Percentiles rank a stretch among this genome's conserved stretches.
phyloP scores from a whole-genome alignment of 495 filamentous ascomycete genomes.

The Podospora pseudoanserina region DNA sequence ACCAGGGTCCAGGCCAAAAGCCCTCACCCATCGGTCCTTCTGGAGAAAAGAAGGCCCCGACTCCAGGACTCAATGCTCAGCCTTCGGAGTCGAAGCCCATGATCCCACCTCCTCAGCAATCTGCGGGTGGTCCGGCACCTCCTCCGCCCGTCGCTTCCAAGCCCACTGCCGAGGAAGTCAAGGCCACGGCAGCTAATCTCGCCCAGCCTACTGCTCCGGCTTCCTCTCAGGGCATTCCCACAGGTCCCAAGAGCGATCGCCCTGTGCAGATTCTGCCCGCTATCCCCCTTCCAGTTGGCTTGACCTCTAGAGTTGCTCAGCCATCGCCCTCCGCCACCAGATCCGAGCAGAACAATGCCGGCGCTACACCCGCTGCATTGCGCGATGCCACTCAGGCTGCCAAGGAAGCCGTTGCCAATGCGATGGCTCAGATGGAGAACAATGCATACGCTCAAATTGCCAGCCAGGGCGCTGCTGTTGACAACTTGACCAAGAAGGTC shows the following conservation, averaged over 20 bases:
- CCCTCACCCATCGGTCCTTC: conserved; percentile 54
- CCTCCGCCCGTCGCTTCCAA: conserved; percentile 66
- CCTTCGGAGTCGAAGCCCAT: conserved; percentile 37
- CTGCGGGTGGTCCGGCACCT: conserved; percentile 42
- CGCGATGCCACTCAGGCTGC: conserved; percentile 79
- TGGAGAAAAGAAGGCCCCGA: conserved; percentile 43
- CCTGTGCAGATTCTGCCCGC: conserved; percentile 45
- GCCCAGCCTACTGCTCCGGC: conserved; percentile 35
- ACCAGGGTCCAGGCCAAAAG: conserved; percentile 39
- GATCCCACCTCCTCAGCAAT: conserved; percentile 36
- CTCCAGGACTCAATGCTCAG: conserved; percentile 24
- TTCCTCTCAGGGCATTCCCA: conserved; percentile 45
- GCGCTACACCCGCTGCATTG: conserved; percentile 32
- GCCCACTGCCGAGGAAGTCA: conserved; percentile 55
- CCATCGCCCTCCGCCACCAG: conserved; percentile 34
- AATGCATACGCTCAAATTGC: conserved; percentile 45
- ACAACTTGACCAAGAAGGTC: conserved; percentile 79
- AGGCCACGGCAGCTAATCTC: conserved; percentile 44
- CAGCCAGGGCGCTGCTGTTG: conserved; percentile 53
- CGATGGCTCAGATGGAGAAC: conserved; percentile 70
- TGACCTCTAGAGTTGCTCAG: conserved; percentile 48
- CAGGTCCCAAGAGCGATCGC: conserved; percentile 58
- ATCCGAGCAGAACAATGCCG: conserved; percentile 34
- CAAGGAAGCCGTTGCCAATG: conserved; percentile 79
- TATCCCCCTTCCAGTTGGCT: conserved; percentile 68